These are phyloP conservation scores for Leishmania tarentolae DNA, from an alignment of 208 protist species.

Conservation along the genomic window DNA sequence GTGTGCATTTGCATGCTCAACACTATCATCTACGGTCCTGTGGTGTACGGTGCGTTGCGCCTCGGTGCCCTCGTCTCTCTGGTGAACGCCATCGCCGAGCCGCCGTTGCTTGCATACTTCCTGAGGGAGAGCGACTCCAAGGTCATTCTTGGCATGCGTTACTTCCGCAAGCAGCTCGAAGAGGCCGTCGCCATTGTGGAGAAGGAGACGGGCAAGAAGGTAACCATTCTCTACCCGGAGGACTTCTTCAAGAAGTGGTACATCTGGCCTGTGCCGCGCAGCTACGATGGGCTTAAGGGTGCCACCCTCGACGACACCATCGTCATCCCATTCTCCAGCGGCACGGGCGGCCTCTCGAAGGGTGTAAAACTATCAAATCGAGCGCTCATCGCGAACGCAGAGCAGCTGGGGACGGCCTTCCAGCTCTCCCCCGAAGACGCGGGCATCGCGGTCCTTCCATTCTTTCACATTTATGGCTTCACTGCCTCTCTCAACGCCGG, in stretches of 20 bases:
- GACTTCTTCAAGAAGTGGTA: constrained; percentile 27
- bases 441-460: constrained; percentile 59
- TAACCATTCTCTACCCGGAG: constrained; percentile 30
- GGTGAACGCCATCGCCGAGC: constrained; percentile 26
- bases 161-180: constrained; percentile 26
- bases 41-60: constrained; percentile 33
- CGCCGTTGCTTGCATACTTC: constrained; percentile 26
- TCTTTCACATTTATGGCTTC: constrained; percentile 89
- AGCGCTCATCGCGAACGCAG: constrained; percentile 33
- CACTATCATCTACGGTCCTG: constrained; percentile 28
- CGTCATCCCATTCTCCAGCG: constrained; percentile 19
- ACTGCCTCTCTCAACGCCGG: constrained; percentile 39
- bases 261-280: constrained; percentile 18
- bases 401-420: constrained; percentile 28
- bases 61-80: constrained; percentile 40
- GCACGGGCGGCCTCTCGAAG: constrained; percentile 45
- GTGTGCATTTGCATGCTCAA: constrained; percentile 36
- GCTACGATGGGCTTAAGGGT: constrained; percentile 17
- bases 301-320: constrained; percentile 22
- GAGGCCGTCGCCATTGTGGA: constrained; percentile 23
- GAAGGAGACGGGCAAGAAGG: constrained; percentile 24
- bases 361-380: constrained; percentile 50
- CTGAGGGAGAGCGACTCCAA: constrained; percentile 27
- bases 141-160: constrained; percentile 24
- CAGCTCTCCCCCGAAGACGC: constrained; percentile 28